Percentiles rank a stretch among this genome's conserved stretches.
These are phyloP conservation scores for Yamadazyma friedrichii DNA, from an alignment of 1,139 yeast genomes.

Conservation along the genomic window DNA sequence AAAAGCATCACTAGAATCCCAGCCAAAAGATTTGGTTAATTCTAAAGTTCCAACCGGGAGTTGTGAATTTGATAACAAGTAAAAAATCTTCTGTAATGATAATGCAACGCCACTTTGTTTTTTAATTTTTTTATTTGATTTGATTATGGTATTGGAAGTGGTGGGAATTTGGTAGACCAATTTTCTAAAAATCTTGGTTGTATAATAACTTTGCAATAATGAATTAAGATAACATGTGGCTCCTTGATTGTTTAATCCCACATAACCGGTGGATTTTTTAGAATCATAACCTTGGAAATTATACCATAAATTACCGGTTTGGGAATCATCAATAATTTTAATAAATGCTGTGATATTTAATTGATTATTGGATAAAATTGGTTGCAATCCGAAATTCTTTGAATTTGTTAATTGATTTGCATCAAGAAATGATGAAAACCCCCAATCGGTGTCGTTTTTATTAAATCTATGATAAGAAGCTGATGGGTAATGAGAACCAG, in stretches of 20 bases:
- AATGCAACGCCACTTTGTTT: conserved; percentile 59
- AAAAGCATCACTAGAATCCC: conserved; percentile 96
- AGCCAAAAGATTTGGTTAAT: conserved; percentile 89
- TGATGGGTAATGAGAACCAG: conserved; percentile 58
- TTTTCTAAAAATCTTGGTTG: conserved; percentile 78
- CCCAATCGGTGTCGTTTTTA: conserved; percentile 88
- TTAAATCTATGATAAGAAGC: conserved; percentile 81
- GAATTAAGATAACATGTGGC: conserved; percentile 97
- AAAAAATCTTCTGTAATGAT: conserved; percentile 85
- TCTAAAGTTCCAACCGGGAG: conserved; percentile 84
- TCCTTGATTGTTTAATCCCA: conserved; percentile 94
- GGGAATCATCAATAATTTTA: conserved; percentile 74
- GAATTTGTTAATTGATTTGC: conserved; percentile 40
- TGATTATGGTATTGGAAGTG: conserved; percentile 27
- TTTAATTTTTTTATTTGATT: conserved; percentile 31
- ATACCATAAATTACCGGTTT: conserved; percentile 94
- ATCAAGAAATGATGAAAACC: conserved; percentile 78
- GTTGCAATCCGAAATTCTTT: conserved; percentile 9
- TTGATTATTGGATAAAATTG: conserved; percentile 53
- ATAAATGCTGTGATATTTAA: conserved; percentile 77
- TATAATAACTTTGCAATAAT: conserved; percentile 82
- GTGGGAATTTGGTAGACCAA: conserved; percentile 91
- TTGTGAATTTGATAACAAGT: conserved; percentile 67
- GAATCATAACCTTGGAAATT: conserved; percentile 84
- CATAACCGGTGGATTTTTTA: conserved; percentile 81